Evolutionary conservation across 441 rosid species (phyloP).

Genomic region (Geranium incanum): DNA sequence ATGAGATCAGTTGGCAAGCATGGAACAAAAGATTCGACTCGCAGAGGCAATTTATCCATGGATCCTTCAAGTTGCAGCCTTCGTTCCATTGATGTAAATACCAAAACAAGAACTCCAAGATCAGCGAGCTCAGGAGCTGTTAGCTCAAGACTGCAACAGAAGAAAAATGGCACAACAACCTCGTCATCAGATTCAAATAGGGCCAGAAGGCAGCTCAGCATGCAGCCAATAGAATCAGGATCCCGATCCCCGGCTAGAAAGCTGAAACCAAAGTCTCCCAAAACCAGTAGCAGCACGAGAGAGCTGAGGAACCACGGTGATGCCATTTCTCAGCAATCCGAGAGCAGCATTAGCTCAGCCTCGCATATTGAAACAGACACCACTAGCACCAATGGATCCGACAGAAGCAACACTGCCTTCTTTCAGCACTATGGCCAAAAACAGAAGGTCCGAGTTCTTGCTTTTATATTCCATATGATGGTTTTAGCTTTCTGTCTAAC

Average conservation of each 20-base stretch:
- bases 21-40: constrained; percentile 30
- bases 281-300: constrained; percentile 41
- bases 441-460: constrained; percentile 37
- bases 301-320: constrained; percentile 42
- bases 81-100: constrained; percentile 31
- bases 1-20: constrained; percentile 31
- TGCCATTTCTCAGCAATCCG: constrained; percentile 44
- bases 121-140: constrained; percentile 29
- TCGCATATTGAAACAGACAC: constrained; percentile 57
- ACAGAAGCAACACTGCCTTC: constrained; percentile 26
- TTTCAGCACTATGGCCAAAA: constrained; percentile 32
- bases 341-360: constrained; percentile 44
- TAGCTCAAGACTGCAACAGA: constrained; percentile 45
- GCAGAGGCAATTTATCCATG: constrained; percentile 26
- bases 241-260: constrained; percentile 41
- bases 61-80: constrained; percentile 28
- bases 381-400: constrained; percentile 46
- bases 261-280: constrained; percentile 32
- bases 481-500: constrained; percentile 18
- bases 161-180: constrained; percentile 36
- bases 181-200: constrained; percentile 42
- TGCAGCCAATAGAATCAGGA: constrained; percentile 41
- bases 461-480: constrained; percentile 13
- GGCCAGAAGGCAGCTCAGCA: constrained; percentile 37
- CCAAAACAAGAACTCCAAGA: constrained; percentile 24